Evolutionary conservation across 2,329 filamentous ascomycete species (phyloP).

Genomic region (Pseudocercospora ulei): DNA sequence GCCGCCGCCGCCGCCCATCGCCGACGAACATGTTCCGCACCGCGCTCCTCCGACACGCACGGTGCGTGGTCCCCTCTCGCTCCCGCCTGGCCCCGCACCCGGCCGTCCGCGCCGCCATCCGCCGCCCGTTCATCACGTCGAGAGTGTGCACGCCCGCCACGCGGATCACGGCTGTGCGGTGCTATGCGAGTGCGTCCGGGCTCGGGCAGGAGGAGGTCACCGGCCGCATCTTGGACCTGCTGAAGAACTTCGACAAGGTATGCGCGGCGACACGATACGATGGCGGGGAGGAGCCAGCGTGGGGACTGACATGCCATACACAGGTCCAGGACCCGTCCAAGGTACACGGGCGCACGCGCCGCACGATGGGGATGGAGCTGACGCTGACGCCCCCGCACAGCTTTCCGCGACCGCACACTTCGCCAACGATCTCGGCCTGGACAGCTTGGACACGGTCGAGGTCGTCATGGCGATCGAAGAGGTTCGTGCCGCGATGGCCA

Average conservation of each 20-base stretch:
- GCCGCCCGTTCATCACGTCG: conserved; percentile 51
- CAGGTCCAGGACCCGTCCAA: conserved; percentile 55
- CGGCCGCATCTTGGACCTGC: conserved; percentile 80
- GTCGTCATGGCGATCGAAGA: conserved; percentile 99
- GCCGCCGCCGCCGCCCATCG: no score
- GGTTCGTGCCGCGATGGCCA: conserved; percentile 41
- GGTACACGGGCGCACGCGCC: conserved; percentile 37
- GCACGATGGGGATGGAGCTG: neutral
- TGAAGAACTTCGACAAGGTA: conserved; percentile 97
- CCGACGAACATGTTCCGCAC: conserved; percentile 92
- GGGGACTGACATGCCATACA: no score
- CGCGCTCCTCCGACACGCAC: conserved; percentile 68
- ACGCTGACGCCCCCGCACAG: conserved; percentile 43
- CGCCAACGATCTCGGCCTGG: conserved; percentile 89
- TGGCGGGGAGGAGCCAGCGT: no score
- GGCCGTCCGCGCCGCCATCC: conserved; percentile 39
- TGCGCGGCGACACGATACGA: no score
- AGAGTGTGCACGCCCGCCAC: conserved; percentile 53
- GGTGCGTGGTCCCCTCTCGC: conserved; percentile 41
- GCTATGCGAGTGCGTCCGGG: conserved; percentile 74
- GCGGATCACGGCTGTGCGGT: conserved; percentile 61
- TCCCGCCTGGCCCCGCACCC: conserved; percentile 48
- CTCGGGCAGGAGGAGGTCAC: conserved; percentile 77
- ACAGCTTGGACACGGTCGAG: conserved; percentile 96
- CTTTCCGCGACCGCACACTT: conserved; percentile 81